These are phyloP conservation scores for Protomyces macrosporus DNA, from an alignment of 1,139 yeast genomes.

Conservation along the genomic window DNA sequence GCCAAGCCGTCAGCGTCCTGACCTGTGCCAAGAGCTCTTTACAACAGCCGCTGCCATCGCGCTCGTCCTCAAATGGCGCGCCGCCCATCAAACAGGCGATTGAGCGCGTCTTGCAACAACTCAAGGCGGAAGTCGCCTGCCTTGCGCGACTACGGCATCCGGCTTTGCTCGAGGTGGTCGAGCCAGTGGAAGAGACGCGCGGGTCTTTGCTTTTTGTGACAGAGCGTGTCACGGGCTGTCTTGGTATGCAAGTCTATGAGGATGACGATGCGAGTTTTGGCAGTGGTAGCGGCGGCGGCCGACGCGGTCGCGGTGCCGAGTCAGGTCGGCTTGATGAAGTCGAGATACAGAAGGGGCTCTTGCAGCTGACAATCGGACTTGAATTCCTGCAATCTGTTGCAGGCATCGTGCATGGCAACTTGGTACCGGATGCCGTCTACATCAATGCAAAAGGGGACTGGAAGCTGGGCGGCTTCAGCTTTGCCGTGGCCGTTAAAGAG, in stretches of 20 bases:
- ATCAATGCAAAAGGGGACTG: slow-evolving; percentile 87
- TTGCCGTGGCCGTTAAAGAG: slow-evolving; percentile 40
- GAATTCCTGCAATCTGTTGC: slow-evolving; percentile 77
- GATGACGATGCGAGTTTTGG: slow-evolving; percentile 33
- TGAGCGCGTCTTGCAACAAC: slow-evolving; percentile 46
- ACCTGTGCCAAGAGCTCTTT: slow-evolving; percentile 78
- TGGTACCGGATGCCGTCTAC: slow-evolving; percentile 71
- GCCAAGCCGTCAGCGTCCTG: slow-evolving; percentile 33
- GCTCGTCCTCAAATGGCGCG: slow-evolving; percentile 32
- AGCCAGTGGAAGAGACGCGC: slow-evolving; percentile 82
- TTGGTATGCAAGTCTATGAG: slow-evolving; percentile 45
- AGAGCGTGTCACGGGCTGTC: slow-evolving; percentile 62
- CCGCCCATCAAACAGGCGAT: slow-evolving; percentile 34
- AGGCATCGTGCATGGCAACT: slow-evolving; percentile 66
- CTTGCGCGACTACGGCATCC: slow-evolving; percentile 84
- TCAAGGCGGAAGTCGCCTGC: slow-evolving; percentile 58
- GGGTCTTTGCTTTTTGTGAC: slow-evolving; percentile 77
- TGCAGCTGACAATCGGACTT: slow-evolving; percentile 71
- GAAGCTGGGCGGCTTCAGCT: slow-evolving; percentile 77
- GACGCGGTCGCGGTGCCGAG: slow-evolving; percentile 30
- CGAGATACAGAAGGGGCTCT: slow-evolving; percentile 75
- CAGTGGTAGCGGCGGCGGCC: neutral
- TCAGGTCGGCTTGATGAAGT: slow-evolving; percentile 53
- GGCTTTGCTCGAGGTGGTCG: slow-evolving; percentile 70
- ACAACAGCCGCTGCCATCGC: slow-evolving; percentile 51